Evolutionary conservation across 2,329 filamentous ascomycete species (phyloP).

Genomic region (Cercospora sp.): DNA sequence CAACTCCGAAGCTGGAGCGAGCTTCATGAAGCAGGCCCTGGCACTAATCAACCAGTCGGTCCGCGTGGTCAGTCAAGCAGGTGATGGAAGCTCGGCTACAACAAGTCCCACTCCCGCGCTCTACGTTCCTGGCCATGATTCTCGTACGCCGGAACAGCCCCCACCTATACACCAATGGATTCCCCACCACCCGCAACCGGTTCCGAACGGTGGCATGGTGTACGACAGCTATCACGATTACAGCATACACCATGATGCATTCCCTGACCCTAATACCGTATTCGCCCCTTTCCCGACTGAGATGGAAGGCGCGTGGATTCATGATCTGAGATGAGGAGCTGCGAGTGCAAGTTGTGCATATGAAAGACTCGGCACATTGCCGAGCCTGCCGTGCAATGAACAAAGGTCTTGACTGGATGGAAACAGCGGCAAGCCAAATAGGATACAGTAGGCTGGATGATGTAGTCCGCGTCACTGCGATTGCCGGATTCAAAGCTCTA

Average conservation of each 20-base stretch:
- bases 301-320: conserved; percentile 16
- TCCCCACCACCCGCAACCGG: conserved; percentile 14
- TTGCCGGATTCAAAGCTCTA: background rate
- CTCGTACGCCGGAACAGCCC: conserved; percentile 19
- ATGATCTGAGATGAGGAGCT: conserved; percentile 5
- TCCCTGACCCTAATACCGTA: conserved; percentile 17
- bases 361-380: background rate
- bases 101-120: conserved; percentile 24
- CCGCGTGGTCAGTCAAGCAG: conserved; percentile 17
- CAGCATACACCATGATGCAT: conserved; percentile 12
- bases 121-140: conserved; percentile 12
- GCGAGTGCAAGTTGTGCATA: background rate
- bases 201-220: conserved; percentile 14
- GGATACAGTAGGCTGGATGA: background rate
- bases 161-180: conserved; percentile 18
- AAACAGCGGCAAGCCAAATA: background rate
- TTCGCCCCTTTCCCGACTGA: conserved; percentile 18
- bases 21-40: conserved; percentile 47
- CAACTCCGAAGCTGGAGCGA: conserved; percentile 45
- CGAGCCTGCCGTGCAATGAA: background rate
- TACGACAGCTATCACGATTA: conserved; percentile 23
- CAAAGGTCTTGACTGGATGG: background rate
- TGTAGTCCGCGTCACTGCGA: background rate
- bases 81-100: conserved; percentile 17
- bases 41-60: conserved; percentile 27